Evolutionary conservation across 345 rosid species (phyloP).

Genomic region (Cochlearia excelsa): DNA sequence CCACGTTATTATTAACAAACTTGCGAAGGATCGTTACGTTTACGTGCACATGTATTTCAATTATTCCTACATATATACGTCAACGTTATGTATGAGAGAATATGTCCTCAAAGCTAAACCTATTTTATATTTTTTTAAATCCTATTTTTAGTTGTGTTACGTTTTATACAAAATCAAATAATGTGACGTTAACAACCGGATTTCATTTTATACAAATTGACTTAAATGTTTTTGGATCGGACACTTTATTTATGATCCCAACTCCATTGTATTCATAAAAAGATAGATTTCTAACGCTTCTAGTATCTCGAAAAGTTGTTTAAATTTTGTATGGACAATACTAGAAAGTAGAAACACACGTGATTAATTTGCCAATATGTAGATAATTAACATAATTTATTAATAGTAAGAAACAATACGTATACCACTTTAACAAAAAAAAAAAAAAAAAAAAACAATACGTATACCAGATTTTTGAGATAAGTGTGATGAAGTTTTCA

Average conservation of each 20-base stretch:
- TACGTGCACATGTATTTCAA: constrained; percentile 34
- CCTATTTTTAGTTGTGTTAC: background rate
- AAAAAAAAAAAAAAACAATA: background rate
- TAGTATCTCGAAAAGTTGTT: too few relatives aligned
- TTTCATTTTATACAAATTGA: background rate
- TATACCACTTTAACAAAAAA: background rate
- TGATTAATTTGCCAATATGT: background rate
- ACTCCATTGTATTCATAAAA: too few relatives aligned
- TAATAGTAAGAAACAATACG: too few relatives aligned
- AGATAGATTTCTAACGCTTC: too few relatives aligned
- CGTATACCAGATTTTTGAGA: too few relatives aligned
- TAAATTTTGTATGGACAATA: too few relatives aligned
- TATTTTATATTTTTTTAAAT: background rate
- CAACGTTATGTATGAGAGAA: constrained; percentile 31
- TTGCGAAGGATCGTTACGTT: constrained; percentile 30
- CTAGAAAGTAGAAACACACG: too few relatives aligned
- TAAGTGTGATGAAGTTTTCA: background rate
- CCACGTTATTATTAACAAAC: constrained; percentile 1
- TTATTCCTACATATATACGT: constrained; percentile 24
- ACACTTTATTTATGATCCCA: too few relatives aligned
- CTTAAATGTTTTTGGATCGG: too few relatives aligned
- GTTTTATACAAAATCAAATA: constrained; percentile 15
- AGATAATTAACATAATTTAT: too few relatives aligned
- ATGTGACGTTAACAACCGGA: constrained; percentile 1
- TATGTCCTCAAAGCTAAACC: constrained; percentile 17